Evolutionary conservation across 345 rosid genomes (phyloP).

Genomic region (Syzygium grande): DNA sequence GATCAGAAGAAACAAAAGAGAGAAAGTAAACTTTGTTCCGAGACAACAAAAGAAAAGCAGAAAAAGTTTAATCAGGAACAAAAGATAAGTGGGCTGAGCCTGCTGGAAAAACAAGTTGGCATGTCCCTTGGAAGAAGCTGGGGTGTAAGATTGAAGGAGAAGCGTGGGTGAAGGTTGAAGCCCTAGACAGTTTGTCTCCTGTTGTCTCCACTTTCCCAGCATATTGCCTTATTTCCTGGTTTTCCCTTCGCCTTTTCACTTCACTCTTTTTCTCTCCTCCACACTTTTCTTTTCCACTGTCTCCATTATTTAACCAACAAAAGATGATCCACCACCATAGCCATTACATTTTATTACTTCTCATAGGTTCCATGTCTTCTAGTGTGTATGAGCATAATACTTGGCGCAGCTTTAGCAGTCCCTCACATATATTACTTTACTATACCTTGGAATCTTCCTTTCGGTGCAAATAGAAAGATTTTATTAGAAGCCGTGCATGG

Average conservation of each 20-base stretch:
- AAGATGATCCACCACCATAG: not conserved
- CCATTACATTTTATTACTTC: not conserved
- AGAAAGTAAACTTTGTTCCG: not conserved
- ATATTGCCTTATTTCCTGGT: conserved; percentile 25
- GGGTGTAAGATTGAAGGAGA: conserved; percentile 16
- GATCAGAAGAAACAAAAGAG: not conserved
- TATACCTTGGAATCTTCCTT: not conserved
- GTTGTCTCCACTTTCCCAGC: conserved; percentile 37
- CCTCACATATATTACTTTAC: not conserved
- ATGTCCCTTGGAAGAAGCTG: conserved; percentile 4
- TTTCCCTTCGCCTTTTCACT: conserved; percentile 7
- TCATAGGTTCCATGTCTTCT: not conserved
- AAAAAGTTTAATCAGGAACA: not conserved
- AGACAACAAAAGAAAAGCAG: not conserved
- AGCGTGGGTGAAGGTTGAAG: conserved; percentile 34
- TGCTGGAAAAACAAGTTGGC: conserved; percentile 20
- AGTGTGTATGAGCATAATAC: not conserved
- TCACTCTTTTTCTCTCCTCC: not conserved
- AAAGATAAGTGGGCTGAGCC: not conserved
- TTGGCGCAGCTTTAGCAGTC: not conserved
- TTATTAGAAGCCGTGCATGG: not conserved
- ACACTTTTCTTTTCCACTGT: not conserved
- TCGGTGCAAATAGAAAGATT: not conserved
- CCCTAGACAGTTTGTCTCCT: conserved; percentile 17
- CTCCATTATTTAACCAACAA: not conserved